Conservation (phyloP, 2,329 filamentous ascomycete species). For the Knufia fluminis region DNA sequence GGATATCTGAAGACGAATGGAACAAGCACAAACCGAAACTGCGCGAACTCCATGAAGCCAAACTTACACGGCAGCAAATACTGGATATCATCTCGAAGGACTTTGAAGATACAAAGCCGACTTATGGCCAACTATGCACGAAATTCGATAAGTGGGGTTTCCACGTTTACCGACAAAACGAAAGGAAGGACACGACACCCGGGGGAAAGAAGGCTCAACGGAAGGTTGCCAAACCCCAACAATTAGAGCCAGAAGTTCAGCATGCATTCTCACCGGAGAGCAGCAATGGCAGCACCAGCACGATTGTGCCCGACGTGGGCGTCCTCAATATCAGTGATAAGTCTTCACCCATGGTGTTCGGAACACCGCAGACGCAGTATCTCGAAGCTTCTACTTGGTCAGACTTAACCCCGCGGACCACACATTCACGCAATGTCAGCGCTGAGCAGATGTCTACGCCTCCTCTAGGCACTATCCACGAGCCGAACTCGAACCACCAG, state of each 20-base stretch:
- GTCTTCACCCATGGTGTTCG: slow-evolving; percentile 2
- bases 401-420: slow-evolving; percentile 2
- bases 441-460: slow-evolving; percentile 2
- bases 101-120: slow-evolving; percentile 7
- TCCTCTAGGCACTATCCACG: not conserved
- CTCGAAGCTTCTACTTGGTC: not conserved
- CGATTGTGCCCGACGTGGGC: slow-evolving; percentile 5
- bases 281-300: slow-evolving; percentile 9
- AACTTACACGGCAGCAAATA: slow-evolving; percentile 5
- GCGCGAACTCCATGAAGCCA: slow-evolving; percentile 3
- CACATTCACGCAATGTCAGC: not conserved
- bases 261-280: slow-evolving; percentile 7
- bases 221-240: not conserved
- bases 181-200: slow-evolving; percentile 1
- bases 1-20: slow-evolving; percentile 13
- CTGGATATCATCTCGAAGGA: slow-evolving; percentile 9
- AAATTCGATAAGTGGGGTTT: slow-evolving; percentile 10
- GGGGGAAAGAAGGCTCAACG: not conserved
- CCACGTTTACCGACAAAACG: slow-evolving; percentile 7
- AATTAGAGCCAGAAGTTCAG: not conserved
- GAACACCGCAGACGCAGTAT: slow-evolving; percentile 4
- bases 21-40: slow-evolving; percentile 8
- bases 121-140: slow-evolving; percentile 9
- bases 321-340: slow-evolving; percentile 6
- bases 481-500: not conserved